A percentile compares a stretch with the other conserved stretches of the same genome.
Evolutionary conservation across 306 rosid species (phyloP).

Genomic region (Luffa aegyptiaca): DNA sequence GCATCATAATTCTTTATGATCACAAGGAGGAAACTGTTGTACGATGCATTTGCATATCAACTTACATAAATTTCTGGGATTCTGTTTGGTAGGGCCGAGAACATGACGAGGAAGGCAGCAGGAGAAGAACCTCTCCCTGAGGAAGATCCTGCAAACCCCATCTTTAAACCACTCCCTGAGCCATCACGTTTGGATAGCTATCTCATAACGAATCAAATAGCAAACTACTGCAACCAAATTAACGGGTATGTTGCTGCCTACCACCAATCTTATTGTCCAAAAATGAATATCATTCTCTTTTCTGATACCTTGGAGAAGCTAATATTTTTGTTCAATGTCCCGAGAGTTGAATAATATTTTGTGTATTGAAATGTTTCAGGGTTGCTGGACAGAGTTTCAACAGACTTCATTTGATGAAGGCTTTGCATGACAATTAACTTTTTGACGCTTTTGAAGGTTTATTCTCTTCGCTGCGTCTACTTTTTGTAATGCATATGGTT

Average conservation of each 20-base stretch:
- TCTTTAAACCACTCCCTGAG: conserved; percentile 76
- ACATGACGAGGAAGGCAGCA: conserved; percentile 60
- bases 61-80: background rate
- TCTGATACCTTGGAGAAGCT: background rate
- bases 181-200: conserved; percentile 95
- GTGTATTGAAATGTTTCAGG: background rate
- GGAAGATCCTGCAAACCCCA: conserved; percentile 87
- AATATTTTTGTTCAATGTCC: background rate
- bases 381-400: conserved; percentile 15
- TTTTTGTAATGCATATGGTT: background rate
- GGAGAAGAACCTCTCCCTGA: conserved; percentile 92
- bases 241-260: conserved; percentile 52
- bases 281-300: background rate
- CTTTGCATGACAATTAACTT: background rate
- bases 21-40: background rate
- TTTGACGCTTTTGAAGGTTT: background rate
- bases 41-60: background rate
- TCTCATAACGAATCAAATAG: conserved; percentile 84
- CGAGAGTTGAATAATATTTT: background rate
- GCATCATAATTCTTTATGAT: background rate
- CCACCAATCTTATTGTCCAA: background rate
- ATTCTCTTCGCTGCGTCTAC: background rate
- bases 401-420: conserved; percentile 11
- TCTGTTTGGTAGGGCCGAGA: conserved; percentile 53
- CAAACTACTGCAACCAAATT: conserved; percentile 95